Percentiles rank a stretch among this genome's conserved stretches.
These are phyloP conservation scores for Porphyrellus cyaneotinctus DNA, from an alignment of 768 basidiomycete species.

Conservation along the genomic window DNA sequence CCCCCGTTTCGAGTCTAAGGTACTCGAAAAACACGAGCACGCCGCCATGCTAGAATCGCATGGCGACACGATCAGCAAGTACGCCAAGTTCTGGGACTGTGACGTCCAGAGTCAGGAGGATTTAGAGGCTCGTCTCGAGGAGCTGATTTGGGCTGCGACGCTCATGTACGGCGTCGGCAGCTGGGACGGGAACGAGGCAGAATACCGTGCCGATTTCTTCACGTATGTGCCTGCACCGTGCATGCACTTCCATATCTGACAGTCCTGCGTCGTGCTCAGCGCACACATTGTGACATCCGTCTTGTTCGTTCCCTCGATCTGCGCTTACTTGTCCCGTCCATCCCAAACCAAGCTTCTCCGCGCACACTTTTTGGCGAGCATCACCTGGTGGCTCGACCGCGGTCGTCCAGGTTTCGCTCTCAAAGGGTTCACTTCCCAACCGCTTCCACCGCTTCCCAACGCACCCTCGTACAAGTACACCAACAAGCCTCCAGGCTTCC, in stretches of 20 bases:
- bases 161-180: slow-evolving; percentile 60
- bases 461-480: slow-evolving; percentile 18
- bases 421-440: slow-evolving; percentile 40
- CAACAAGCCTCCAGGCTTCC: slow-evolving; percentile 20
- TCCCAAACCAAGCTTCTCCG: slow-evolving; percentile 53
- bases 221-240: slow-evolving; percentile 38
- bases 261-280: slow-evolving; percentile 28
- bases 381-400: slow-evolving; percentile 54
- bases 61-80: slow-evolving; percentile 38
- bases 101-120: slow-evolving; percentile 35
- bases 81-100: slow-evolving; percentile 47
- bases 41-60: slow-evolving; percentile 34
- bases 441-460: slow-evolving; percentile 15
- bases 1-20: slow-evolving; percentile 29
- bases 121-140: slow-evolving; percentile 53
- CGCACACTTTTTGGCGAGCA: slow-evolving; percentile 49
- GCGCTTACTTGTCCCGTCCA: slow-evolving; percentile 51
- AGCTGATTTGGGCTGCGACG: slow-evolving; percentile 53
- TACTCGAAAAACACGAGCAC: slow-evolving; percentile 34
- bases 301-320: slow-evolving; percentile 55
- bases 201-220: slow-evolving; percentile 66
- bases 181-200: slow-evolving; percentile 34
- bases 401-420: slow-evolving; percentile 40
- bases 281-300: slow-evolving; percentile 70
- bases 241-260: slow-evolving; percentile 1